Conservation (phyloP, 2,329 filamentous ascomycete genomes). For the Calonectria crousiana region DNA sequence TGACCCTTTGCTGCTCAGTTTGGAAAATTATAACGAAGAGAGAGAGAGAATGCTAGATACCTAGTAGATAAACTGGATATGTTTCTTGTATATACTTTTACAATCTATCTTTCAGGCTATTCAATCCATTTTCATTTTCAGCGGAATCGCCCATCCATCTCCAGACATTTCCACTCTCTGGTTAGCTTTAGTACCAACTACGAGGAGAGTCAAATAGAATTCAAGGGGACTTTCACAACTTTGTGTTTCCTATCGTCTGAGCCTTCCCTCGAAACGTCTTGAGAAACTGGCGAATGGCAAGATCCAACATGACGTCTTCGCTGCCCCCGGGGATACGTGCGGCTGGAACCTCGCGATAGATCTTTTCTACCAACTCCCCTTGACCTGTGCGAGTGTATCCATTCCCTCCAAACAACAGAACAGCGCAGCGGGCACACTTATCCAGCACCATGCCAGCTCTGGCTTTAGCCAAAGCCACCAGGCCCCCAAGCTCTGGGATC, state of each 20-base stretch:
- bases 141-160: not conserved
- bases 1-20: no score
- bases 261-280: slow-evolving; percentile 29
- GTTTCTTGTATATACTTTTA: no score
- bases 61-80: no score
- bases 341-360: slow-evolving; percentile 18
- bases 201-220: no score
- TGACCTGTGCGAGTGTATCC: slow-evolving; percentile 78
- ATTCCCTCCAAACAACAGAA: slow-evolving; percentile 80
- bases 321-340: slow-evolving; percentile 37
- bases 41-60: no score
- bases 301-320: slow-evolving; percentile 40
- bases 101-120: no score
- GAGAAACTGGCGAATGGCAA: slow-evolving; percentile 37
- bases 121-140: no score
- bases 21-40: no score
- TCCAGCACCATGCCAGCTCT: slow-evolving; percentile 78
- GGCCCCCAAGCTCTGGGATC: slow-evolving; percentile 74
- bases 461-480: slow-evolving; percentile 80
- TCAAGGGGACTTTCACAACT: not conserved
- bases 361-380: slow-evolving; percentile 75
- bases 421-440: slow-evolving; percentile 76
- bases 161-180: no score
- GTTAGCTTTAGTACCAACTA: no score
- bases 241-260: not conserved